These are phyloP conservation scores for Penicillium chermesinum DNA, from an alignment of 495 filamentous ascomycete species.

Conservation along the genomic window DNA sequence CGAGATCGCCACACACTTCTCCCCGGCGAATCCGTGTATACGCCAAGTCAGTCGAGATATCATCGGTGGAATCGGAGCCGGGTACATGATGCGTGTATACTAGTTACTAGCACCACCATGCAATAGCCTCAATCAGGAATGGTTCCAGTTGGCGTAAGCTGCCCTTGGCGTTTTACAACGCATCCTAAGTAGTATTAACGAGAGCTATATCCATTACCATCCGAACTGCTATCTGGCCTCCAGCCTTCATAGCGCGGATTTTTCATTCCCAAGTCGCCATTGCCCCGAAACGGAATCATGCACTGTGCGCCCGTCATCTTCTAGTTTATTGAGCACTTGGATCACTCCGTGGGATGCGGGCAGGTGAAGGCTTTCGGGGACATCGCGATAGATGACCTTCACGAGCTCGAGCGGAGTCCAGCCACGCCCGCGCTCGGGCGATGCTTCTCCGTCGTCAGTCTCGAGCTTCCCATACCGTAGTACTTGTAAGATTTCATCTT, in stretches of 20 bases:
- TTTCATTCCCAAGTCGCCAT: constrained; percentile 46
- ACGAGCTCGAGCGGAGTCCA: constrained; percentile 81
- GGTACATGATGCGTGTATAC: no score
- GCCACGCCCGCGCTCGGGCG: constrained; percentile 22
- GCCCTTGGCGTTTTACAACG: no score
- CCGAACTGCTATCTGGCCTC: not conserved
- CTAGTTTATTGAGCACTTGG: constrained; percentile 65
- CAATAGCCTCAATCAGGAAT: no score
- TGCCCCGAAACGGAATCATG: constrained; percentile 40
- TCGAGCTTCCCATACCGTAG: constrained; percentile 44
- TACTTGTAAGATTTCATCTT: constrained; percentile 72
- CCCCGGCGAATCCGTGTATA: not conserved
- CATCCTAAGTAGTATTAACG: no score
- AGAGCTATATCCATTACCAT: no score
- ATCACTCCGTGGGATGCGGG: constrained; percentile 66
- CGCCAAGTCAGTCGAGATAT: no score
- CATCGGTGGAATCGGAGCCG: no score
- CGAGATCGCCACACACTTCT: not conserved
- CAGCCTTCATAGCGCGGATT: constrained; percentile 24
- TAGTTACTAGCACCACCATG: no score
- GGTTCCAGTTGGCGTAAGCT: no score
- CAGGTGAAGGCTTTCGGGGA: constrained; percentile 66
- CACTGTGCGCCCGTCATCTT: constrained; percentile 57
- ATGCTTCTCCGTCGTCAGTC: constrained; percentile 27
- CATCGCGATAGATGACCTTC: constrained; percentile 73